Percentiles rank a stretch among this genome's conserved stretches.
Conservation (phyloP, 306 rosid genomes). For the Begonia loranthoides region DNA sequence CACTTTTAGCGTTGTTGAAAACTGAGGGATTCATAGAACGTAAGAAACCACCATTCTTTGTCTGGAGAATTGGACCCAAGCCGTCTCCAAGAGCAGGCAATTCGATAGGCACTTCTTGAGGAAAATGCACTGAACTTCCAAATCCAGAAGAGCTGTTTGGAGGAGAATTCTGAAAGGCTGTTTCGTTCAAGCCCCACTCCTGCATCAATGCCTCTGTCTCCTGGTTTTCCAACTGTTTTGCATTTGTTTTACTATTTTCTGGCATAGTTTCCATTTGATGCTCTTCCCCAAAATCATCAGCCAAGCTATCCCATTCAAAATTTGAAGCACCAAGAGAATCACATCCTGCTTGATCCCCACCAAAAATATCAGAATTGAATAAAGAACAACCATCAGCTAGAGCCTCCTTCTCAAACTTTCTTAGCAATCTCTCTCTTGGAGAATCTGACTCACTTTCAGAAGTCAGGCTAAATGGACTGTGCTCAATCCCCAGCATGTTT, state of each 20-base stretch:
- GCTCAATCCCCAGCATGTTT: slow-evolving; percentile 46
- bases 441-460: slow-evolving; percentile 68
- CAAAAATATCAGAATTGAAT: slow-evolving; percentile 35
- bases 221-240: slow-evolving; percentile 59
- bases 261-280: slow-evolving; percentile 25
- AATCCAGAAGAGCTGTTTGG: slow-evolving; percentile 35
- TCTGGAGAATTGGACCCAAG: slow-evolving; percentile 65
- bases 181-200: slow-evolving; percentile 79
- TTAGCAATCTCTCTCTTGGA: slow-evolving; percentile 77
- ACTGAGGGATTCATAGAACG: slow-evolving; percentile 71
- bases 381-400: slow-evolving; percentile 52
- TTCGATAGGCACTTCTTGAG: slow-evolving; percentile 31
- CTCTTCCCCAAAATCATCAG: slow-evolving; percentile 27
- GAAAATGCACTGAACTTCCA: slow-evolving; percentile 51
- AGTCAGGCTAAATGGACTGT: slow-evolving; percentile 42
- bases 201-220: slow-evolving; percentile 82
- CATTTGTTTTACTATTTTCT: slow-evolving; percentile 37
- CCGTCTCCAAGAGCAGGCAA: slow-evolving; percentile 83
- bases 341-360: slow-evolving; percentile 22
- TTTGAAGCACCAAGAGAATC: slow-evolving; percentile 13
- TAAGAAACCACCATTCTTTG: slow-evolving; percentile 69
- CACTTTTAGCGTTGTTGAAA: slow-evolving; percentile 46
- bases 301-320: slow-evolving; percentile 23
- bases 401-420: slow-evolving; percentile 72
- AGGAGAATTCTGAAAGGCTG: slow-evolving; percentile 70